Conservation (phyloP, 169 alveolate genomes). For the Plasmodium sp. region DNA sequence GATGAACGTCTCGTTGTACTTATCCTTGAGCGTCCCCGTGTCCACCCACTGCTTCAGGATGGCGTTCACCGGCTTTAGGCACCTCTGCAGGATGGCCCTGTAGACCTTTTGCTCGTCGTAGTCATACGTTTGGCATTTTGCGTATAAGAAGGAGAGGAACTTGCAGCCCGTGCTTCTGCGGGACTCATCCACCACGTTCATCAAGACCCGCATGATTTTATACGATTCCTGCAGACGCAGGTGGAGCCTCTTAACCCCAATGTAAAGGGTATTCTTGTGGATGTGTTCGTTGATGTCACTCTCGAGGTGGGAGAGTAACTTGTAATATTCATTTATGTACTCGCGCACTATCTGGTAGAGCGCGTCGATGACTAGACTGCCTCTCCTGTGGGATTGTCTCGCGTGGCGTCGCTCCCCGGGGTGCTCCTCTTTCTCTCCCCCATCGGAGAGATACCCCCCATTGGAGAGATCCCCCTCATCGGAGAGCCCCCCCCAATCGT, state of each 20-base stretch:
- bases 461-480: not conserved
- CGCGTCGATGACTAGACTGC: constrained; percentile 64
- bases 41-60: constrained; percentile 61
- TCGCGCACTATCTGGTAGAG: constrained; percentile 44
- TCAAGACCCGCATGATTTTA: constrained; percentile 47
- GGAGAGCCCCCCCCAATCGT: not conserved
- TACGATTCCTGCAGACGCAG: constrained; percentile 42
- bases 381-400: not conserved
- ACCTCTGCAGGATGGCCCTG: constrained; percentile 27
- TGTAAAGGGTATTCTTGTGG: constrained; percentile 58
- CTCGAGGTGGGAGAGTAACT: constrained; percentile 41
- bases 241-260: constrained; percentile 44
- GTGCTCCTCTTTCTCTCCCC: not conserved
- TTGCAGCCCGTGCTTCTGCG: constrained; percentile 37
- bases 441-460: not conserved
- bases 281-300: constrained; percentile 72
- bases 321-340: constrained; percentile 57
- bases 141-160: constrained; percentile 41
- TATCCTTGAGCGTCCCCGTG: constrained; percentile 32
- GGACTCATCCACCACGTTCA: constrained; percentile 59
- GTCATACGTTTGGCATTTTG: constrained; percentile 61
- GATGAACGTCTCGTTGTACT: constrained; percentile 54
- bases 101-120: constrained; percentile 58
- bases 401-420: not conserved
- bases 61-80: constrained; percentile 39